A percentile compares a stretch with the other conserved stretches of the same genome.
phyloP scores from a whole-genome alignment of 2,329 filamentous ascomycete species.

The Knufia fluminis region DNA sequence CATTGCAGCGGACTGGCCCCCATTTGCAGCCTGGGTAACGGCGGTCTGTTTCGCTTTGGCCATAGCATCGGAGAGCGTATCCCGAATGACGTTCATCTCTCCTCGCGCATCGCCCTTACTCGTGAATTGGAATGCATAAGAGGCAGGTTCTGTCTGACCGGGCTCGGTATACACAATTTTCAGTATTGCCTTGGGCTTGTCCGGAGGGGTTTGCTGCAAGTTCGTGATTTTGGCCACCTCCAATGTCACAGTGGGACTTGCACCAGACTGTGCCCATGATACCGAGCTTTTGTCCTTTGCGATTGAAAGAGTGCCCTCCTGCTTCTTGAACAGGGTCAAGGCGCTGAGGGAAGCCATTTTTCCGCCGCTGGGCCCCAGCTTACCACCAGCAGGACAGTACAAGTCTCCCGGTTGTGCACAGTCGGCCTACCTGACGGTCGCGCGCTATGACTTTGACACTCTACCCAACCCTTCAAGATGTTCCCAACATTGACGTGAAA shows the following conservation, averaged over 20 bases:
- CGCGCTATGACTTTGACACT: no score
- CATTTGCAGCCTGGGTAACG: constrained; percentile 30
- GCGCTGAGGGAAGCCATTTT: constrained; percentile 54
- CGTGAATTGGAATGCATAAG: constrained; percentile 84
- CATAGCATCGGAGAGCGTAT: constrained; percentile 55
- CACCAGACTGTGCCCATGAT: constrained; percentile 61
- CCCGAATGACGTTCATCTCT: constrained; percentile 79
- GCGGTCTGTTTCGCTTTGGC: constrained; percentile 64
- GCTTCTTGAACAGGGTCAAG: constrained; percentile 82
- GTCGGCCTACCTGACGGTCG: no score
- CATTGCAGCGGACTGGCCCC: constrained; percentile 56
- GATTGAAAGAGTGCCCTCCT: constrained; percentile 75
- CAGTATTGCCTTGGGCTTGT: constrained; percentile 81
- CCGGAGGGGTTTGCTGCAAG: constrained; percentile 87
- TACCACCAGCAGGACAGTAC: no score
- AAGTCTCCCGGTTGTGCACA: no score
- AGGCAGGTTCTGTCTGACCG: constrained; percentile 50
- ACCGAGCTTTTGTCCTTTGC: constrained; percentile 64
- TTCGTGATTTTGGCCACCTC: constrained; percentile 72
- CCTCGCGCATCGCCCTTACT: constrained; percentile 63
- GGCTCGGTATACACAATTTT: constrained; percentile 73
- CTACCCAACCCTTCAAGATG: no score
- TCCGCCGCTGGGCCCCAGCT: no score
- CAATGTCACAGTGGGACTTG: constrained; percentile 59
- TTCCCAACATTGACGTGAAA: no score